Percentiles rank a stretch among this genome's conserved stretches.
These are phyloP conservation scores for Saturnispora diversa DNA, from an alignment of 805 yeast species.

Conservation along the genomic window DNA sequence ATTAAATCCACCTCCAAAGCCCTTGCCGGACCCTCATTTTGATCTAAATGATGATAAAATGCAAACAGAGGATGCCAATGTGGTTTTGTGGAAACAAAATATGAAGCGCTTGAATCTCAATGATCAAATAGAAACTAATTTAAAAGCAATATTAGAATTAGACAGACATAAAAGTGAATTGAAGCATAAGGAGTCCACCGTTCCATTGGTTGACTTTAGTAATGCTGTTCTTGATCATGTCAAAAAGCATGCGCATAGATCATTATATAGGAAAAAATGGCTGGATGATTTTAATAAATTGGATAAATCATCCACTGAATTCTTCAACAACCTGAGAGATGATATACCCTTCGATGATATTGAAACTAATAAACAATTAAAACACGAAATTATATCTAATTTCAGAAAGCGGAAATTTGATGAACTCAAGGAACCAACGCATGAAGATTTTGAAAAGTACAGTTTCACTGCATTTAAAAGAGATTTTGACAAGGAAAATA, in stretches of 20 bases:
- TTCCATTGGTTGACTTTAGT: background rate
- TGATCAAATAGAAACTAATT: background rate
- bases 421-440: background rate
- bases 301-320: background rate
- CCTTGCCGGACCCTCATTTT: conserved; percentile 6
- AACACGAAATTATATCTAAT: background rate
- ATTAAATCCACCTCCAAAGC: conserved; percentile 1
- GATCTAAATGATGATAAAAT: background rate
- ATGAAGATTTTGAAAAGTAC: background rate
- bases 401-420: background rate
- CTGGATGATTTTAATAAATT: background rate
- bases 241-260: background rate
- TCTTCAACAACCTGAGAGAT: background rate
- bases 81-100: conserved; percentile 4
- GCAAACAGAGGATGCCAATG: conserved; percentile 2
- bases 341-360: background rate
- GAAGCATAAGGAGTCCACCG: background rate
- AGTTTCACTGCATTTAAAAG: background rate
- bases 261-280: background rate
- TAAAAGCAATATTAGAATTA: background rate
- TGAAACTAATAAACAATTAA: background rate
- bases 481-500: background rate
- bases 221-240: background rate
- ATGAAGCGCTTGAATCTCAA: background rate
- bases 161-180: background rate